Evolutionary conservation across 208 protist genomes (phyloP).

Genomic region (Acanthamoeba sp.): DNA sequence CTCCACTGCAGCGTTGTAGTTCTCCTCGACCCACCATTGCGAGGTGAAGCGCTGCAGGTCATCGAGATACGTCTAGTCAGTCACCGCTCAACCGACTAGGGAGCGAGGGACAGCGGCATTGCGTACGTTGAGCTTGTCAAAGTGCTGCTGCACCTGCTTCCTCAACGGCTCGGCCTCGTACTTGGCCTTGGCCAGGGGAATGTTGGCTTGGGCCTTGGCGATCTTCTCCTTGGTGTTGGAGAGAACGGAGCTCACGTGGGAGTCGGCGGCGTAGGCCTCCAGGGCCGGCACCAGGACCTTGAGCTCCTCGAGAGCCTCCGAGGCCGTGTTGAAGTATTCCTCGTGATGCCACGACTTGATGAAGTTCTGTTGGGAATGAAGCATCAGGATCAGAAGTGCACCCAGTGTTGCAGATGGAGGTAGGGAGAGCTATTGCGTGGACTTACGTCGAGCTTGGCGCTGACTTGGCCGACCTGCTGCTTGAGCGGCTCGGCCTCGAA

Average conservation of each 20-base stretch:
- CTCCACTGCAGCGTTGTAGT: constrained; percentile 14
- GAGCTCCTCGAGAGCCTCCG: constrained; percentile 29
- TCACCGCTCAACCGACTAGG: no score
- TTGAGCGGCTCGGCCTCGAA: constrained; percentile 58
- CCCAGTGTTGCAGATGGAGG: background rate
- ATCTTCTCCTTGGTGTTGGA: constrained; percentile 50
- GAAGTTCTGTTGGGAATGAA: constrained; percentile 74
- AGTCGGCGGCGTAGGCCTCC: constrained; percentile 47
- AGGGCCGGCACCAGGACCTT: constrained; percentile 43
- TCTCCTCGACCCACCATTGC: constrained; percentile 58
- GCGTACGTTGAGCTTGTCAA: constrained; percentile 74
- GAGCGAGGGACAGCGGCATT: background rate
- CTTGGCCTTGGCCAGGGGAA: constrained; percentile 67
- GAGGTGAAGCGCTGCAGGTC: constrained; percentile 20
- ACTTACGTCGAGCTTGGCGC: constrained; percentile 23
- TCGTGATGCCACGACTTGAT: constrained; percentile 71
- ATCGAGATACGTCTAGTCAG: background rate
- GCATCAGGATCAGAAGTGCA: no score
- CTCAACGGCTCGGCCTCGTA: constrained; percentile 63
- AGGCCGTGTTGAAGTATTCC: constrained; percentile 68
- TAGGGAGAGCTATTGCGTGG: background rate
- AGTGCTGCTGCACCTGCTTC: constrained; percentile 71
- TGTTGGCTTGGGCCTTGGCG: constrained; percentile 51
- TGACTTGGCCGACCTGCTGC: background rate
- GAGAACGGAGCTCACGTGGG: constrained; percentile 50